Conservation (phyloP, 2,329 filamentous ascomycete genomes). For the Exophiala bonariae region DNA sequence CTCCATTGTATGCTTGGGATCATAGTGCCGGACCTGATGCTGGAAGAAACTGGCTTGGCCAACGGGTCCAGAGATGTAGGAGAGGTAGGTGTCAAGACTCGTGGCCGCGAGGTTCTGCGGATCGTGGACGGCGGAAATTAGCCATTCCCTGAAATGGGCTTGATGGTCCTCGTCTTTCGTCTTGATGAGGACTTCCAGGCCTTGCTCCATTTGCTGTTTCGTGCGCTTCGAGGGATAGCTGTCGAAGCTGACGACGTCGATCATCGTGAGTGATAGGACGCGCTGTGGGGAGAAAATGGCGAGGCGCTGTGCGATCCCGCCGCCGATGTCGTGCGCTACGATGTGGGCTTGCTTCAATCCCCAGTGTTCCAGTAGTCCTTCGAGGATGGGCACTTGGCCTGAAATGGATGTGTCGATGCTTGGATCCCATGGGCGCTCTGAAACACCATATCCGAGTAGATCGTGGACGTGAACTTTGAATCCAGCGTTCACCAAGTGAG, state of each 20-base stretch:
- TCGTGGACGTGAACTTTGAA: slow-evolving; percentile 2
- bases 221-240: slow-evolving; percentile 1
- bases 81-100: slow-evolving; percentile 1
- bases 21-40: slow-evolving; percentile 2
- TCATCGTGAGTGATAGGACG: neutral
- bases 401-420: slow-evolving; percentile 2
- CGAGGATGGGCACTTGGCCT: neutral
- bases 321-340: slow-evolving; percentile 1
- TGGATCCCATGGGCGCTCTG: slow-evolving; percentile 2
- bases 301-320: neutral
- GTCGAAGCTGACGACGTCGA: slow-evolving; percentile 3
- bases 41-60: slow-evolving; percentile 1
- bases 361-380: neutral
- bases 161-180: neutral
- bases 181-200: neutral
- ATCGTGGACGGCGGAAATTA: neutral
- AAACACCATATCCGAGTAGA: neutral
- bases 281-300: neutral
- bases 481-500: neutral
- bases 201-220: slow-evolving; percentile 1
- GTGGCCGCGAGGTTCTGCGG: neutral
- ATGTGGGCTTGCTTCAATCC: neutral
- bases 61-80: neutral
- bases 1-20: slow-evolving; percentile 2
- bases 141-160: slow-evolving; percentile 1